phyloP scores from a whole-genome alignment of 1,139 yeast species.

The Hemisphaericaspora lyxosophila region DNA sequence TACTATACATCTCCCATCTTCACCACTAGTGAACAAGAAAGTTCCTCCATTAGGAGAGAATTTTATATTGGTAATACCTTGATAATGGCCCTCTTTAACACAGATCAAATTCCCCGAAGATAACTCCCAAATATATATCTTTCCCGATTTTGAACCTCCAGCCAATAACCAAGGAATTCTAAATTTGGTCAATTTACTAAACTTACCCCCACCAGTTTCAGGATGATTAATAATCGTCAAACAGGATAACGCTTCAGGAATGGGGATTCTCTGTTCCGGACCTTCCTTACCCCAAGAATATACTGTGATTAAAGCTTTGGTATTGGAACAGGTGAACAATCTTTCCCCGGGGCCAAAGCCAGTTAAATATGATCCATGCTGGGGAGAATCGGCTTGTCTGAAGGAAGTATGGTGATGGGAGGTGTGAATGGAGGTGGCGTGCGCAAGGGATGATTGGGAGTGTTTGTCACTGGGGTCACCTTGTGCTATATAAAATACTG shows the following conservation, averaged over 20 bases:
- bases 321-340: conserved; percentile 60
- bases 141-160: conserved; percentile 73
- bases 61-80: conserved; percentile 58
- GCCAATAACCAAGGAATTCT: conserved; percentile 67
- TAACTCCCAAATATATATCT: conserved; percentile 82
- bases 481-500: conserved; percentile 53
- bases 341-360: conserved; percentile 46
- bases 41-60: conserved; percentile 64
- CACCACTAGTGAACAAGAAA: conserved; percentile 71
- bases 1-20: conserved; percentile 74
- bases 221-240: conserved; percentile 50
- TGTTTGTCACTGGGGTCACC: conserved; percentile 51
- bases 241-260: conserved; percentile 76
- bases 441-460: conserved; percentile 49
- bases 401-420: conserved; percentile 51
- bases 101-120: conserved; percentile 72
- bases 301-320: conserved; percentile 72
- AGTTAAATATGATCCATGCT: conserved; percentile 46
- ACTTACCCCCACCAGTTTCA: not conserved
- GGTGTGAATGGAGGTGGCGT: conserved; percentile 50
- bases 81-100: conserved; percentile 85
- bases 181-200: conserved; percentile 28
- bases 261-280: conserved; percentile 77
- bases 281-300: conserved; percentile 79
- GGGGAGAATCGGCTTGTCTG: conserved; percentile 53